Evolutionary conservation across 345 rosid species (phyloP), one percentile per base, ranked within the genome.

Genomic region (Boechera retrofracta): DNA sequence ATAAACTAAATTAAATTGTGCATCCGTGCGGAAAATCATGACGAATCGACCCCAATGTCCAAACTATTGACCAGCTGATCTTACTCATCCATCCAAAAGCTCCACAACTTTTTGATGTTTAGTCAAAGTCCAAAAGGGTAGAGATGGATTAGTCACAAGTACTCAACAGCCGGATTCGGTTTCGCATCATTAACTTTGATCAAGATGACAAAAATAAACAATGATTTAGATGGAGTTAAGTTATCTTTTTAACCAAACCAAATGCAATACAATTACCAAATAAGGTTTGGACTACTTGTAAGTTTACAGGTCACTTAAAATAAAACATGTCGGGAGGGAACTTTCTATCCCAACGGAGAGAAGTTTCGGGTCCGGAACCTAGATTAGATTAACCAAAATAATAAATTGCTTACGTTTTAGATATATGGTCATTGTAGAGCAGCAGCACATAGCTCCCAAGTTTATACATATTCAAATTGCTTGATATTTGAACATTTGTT

Each of bases 91-190:
- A 10, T 16, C 71, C 18, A 49, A 11, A 66, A 66, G 44, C 56
- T 10, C 42, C 7, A 49, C 1, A 67, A 18, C 21, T 18, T 66
- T 51, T 52, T 67, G 33, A 33, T 35, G 33, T 66, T 51, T 33
- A 21, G 59, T 67, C 59, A 51, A 67, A 51, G 59, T 67, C 47
- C 33, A 67, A 48, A 32, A 66, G 57, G n/a, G 42, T 65, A 65
- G 3, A 47, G 70, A n/a, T n/a, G 29, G 29, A 16, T 10, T 66
- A 31, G 44, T 49, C 55, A 32, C 56, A 3, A 66, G 57, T 48
- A 16, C 31, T 48, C 41, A 65, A 39, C 33, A 61, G 49, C 49
- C 16, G 4, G 16, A 61, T 16, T 39, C 8, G 6, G 16, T 5
- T 24, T 61, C 7, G 28, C 5, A 53, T 10, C 57, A 24, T 10